These are phyloP conservation scores for Yamadazyma friedrichii DNA, from an alignment of 1,139 yeast genomes.

Conservation along the genomic window DNA sequence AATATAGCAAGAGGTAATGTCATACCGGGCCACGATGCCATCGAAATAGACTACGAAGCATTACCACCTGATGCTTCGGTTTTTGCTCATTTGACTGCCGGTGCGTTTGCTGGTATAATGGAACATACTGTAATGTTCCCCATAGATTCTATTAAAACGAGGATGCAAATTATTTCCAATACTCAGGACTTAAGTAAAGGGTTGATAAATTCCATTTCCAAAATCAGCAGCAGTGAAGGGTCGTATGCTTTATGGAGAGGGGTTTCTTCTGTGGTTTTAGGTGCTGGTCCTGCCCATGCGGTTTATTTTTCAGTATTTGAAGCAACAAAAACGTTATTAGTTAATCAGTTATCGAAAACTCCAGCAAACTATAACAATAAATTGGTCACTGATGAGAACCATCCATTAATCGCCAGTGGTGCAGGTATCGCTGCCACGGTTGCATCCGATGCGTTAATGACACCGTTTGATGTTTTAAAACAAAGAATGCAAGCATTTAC, in stretches of 20 bases:
- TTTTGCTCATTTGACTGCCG: constrained; percentile 80
- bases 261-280: constrained; percentile 85
- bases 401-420: constrained; percentile 77
- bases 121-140: constrained; percentile 98
- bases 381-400: constrained; percentile 62
- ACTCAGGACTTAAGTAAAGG: constrained; percentile 37
- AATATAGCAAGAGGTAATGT: neutral
- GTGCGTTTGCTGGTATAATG: constrained; percentile 98
- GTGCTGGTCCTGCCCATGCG: constrained; percentile 99
- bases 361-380: constrained; percentile 17
- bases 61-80: constrained; percentile 87
- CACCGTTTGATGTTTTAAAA: constrained; percentile 94
- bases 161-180: constrained; percentile 77
- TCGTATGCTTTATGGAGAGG: constrained; percentile 92
- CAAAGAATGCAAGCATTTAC: constrained; percentile 55
- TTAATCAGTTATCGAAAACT: constrained; percentile 33
- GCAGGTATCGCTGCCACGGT: constrained; percentile 96
- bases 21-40: constrained; percentile 27
- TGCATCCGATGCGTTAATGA: constrained; percentile 94
- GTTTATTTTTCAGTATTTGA: constrained; percentile 97
- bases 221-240: constrained; percentile 87
- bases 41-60: constrained; percentile 83
- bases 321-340: constrained; percentile 63
- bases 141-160: constrained; percentile 88
- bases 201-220: constrained; percentile 61